These are phyloP conservation scores for Cystofilobasidium capitatum DNA, from an alignment of 768 basidiomycete genomes.

Conservation along the genomic window DNA sequence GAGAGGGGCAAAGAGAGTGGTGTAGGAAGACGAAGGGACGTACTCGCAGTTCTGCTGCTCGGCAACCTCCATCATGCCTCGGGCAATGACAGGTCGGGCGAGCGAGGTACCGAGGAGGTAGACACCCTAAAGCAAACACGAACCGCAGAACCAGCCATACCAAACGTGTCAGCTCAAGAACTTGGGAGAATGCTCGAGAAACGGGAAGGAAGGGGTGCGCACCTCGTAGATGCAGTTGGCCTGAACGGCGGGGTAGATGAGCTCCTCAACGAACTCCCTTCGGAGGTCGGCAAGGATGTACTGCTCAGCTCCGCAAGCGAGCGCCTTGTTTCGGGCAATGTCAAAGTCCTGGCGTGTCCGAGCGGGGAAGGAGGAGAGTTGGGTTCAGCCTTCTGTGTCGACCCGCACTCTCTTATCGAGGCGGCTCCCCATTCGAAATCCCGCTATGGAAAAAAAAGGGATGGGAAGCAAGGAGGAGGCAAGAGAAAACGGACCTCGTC, in stretches of 20 bases:
- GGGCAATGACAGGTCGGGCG: constrained; percentile 95
- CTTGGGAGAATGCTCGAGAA: not conserved
- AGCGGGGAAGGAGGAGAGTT: not conserved
- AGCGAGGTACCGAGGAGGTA: constrained; percentile 97
- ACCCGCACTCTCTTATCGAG: not conserved
- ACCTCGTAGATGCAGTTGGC: constrained; percentile 99
- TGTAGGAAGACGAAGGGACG: constrained; percentile 37
- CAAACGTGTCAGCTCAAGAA: not conserved
- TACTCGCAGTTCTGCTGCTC: constrained; percentile 91
- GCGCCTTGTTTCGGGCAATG: constrained; percentile 79
- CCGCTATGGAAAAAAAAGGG: not conserved
- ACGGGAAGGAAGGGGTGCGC: constrained; percentile 23
- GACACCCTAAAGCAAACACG: constrained; percentile 44
- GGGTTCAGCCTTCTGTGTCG: not conserved
- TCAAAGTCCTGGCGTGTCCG: constrained; percentile 65
- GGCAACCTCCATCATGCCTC: constrained; percentile 93
- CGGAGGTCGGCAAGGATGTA: constrained; percentile 90
- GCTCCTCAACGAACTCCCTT: constrained; percentile 86
- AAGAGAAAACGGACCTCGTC: constrained; percentile 32
- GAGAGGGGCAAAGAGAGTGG: not conserved
- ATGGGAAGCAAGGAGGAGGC: not conserved
- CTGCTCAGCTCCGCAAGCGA: constrained; percentile 85
- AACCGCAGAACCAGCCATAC: not conserved
- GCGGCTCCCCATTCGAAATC: no score
- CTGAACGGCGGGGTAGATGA: constrained; percentile 97